Base-by-base conservation (phyloP, 169 alveolate genomes). In the Theileria parva region DNA sequence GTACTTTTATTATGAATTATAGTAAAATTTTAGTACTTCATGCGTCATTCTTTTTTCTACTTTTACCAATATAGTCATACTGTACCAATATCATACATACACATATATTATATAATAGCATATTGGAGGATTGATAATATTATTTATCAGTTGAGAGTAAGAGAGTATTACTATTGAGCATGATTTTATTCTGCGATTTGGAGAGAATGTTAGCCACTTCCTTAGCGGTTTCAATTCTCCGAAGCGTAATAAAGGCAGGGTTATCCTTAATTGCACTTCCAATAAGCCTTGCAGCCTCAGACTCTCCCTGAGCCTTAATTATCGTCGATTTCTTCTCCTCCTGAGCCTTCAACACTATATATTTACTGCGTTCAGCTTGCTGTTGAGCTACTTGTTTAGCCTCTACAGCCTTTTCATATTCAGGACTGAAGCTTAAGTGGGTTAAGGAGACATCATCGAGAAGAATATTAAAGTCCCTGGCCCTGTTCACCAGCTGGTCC, bases 351-450 rank as follows among this genome's bases (percentile, higher is more conserved):
- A 94, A 92, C 57, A 97, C 99, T 25, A 95, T 77, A 89, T 95
- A 97, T 93, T 95, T 97, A 39, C 99, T 97, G 80, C 98, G 91
- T 88, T 97, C 99, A 9, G 99, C 99, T 71, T 96, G 98, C 86
- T 97, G 98, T 85, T 96, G 97, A 12, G 99, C 99, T 17, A 97
- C 98, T 88, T 97, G 98, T 91, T 97, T 97, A 34, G 98, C 95
- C 93, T 97, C 99, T 50, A 97, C 98, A 1, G 99, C 99, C 85
- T 94, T 93, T 76, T 95, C 98, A 75, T 94, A 95, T 77, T 94
- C 97, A 21, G 93, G 95, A 27, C 96, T 88, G 91, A 95, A 95
- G 87, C 95, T 92, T 61, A 95, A 68, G 85, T 95, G 97, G n/a
- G 97, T 95, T 89, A 97, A 91, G 17, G 99, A 95, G 63, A 97